Evolutionary conservation across 2,329 filamentous ascomycete species (phyloP), one percentile per base, ranked within the genome.

Genomic region (Penicillium nordicum): DNA sequence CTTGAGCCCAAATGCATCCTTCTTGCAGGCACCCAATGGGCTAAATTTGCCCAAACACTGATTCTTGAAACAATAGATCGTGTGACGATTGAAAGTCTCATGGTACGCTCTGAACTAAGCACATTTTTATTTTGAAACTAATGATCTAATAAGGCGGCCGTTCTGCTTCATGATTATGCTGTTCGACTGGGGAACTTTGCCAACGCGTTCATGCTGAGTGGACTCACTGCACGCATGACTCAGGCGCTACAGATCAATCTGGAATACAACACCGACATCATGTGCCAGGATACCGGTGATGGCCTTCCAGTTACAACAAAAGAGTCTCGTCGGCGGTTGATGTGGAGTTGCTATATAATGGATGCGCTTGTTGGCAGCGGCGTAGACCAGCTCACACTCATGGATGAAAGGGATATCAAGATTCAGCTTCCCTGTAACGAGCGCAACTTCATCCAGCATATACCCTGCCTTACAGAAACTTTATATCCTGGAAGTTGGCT

Each of bases 311-410:
- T 58, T 5, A 65, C 65, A 1, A 62, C 47, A 12, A 70, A 66
- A 38, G 69, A 72, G 45, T 69, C 64, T 16, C 62, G 69, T 2
- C 54, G 69, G 12, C 67, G 69, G 11, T 57, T 71, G 11, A 66
- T 71, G 62, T 71, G 69, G 69, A 65, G 64, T 30, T 70, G 68
- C 43, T 72, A 71, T 53, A 58, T 71, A 12, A 61, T 66, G 50
- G 67, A 70, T 55, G 58, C 67, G 11, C 62, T 66, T 5, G 65
- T 69, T 9, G 68, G 67, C 14, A 69, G 68, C 38, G 69, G 69
- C 36, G 66, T 69, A 11, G 67, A 70, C 38, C 68, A 70, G 45
- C 63, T 71, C 12, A 69, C 67, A 0, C 51, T 71, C 14, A 57
- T 70, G 14, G 60, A 67, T 49, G 68, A 70, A 34, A 60, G 57